Conservation (phyloP, 495 filamentous ascomycete species). For the Daldinia childiae region DNA sequence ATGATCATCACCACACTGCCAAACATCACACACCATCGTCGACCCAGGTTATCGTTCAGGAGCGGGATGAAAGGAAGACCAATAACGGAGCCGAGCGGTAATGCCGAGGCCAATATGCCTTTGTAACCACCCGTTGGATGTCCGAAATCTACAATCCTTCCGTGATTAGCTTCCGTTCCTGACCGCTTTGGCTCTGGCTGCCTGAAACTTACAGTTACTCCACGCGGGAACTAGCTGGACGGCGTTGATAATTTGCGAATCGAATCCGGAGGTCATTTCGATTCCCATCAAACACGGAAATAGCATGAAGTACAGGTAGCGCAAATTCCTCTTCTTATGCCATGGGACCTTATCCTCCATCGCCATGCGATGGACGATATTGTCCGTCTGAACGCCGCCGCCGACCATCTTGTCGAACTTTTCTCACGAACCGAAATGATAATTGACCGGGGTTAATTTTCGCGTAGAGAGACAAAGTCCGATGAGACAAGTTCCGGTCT, state of each 20-base stretch:
- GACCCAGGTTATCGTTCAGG: constrained; percentile 64
- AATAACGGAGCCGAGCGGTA: constrained; percentile 58
- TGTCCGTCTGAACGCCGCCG: constrained; percentile 48
- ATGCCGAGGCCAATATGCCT: constrained; percentile 56
- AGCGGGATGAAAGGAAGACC: constrained; percentile 68
- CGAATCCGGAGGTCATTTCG: constrained; percentile 77
- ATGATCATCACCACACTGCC: constrained; percentile 66
- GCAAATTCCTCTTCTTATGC: constrained; percentile 72
- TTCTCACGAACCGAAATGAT: constrained; percentile 8
- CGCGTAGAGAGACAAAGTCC: constrained; percentile 6
- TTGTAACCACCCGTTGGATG: constrained; percentile 56
- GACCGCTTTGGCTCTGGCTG: constrained; percentile 14
- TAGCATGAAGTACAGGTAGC: constrained; percentile 67
- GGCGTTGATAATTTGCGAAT: constrained; percentile 76
- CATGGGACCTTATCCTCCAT: constrained; percentile 64
- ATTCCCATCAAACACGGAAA: constrained; percentile 75
- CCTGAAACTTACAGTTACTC: constrained; percentile 63
- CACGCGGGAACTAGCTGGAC: constrained; percentile 69
- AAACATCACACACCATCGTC: constrained; percentile 67
- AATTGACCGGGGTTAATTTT: neutral
- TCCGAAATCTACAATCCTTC: constrained; percentile 49
- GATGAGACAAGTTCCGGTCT: constrained; percentile 22
- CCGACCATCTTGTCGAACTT: constrained; percentile 51
- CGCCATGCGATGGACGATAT: constrained; percentile 63
- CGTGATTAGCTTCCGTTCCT: constrained; percentile 1